phyloP scores from a whole-genome alignment of 345 rosid genomes.

The Populus nigra region DNA sequence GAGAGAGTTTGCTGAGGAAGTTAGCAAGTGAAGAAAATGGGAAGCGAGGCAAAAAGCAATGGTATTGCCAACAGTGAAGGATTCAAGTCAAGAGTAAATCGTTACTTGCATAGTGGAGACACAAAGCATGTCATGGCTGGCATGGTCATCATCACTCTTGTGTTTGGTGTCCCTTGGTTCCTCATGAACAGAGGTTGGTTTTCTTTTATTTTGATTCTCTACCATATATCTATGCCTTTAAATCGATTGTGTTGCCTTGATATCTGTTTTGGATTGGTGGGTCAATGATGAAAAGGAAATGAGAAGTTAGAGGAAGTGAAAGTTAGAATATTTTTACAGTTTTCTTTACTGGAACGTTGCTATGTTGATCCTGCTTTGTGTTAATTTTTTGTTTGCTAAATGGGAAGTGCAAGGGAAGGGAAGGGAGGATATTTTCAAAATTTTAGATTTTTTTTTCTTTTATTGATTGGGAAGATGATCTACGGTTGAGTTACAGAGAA shows the following conservation, averaged over 20 bases:
- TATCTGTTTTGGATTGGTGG: background rate
- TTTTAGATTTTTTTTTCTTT: background rate
- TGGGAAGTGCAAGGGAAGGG: background rate
- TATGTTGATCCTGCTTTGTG: too few relatives aligned
- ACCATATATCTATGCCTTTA: background rate
- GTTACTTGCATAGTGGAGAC: constrained; percentile 73
- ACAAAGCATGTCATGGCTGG: constrained; percentile 83
- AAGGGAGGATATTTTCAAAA: background rate
- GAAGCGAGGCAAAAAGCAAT: constrained; percentile 35
- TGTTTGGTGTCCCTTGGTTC: constrained; percentile 81
- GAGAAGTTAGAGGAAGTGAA: background rate
- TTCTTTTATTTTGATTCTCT: background rate
- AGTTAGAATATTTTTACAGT: background rate
- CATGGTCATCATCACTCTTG: constrained; percentile 48
- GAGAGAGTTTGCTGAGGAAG: background rate
- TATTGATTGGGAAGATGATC: background rate
- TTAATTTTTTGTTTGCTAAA: background rate
- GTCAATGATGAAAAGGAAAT: background rate
- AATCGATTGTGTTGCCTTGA: background rate
- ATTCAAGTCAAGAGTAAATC: constrained; percentile 57
- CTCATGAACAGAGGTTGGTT: constrained; percentile 73
- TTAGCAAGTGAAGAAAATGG: constrained; percentile 27
- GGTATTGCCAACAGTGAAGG: constrained; percentile 38
- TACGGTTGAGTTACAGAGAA: background rate
- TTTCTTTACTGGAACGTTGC: background rate